Conservation (phyloP, 345 rosid genomes). For the Syzygium jambos region DNA sequence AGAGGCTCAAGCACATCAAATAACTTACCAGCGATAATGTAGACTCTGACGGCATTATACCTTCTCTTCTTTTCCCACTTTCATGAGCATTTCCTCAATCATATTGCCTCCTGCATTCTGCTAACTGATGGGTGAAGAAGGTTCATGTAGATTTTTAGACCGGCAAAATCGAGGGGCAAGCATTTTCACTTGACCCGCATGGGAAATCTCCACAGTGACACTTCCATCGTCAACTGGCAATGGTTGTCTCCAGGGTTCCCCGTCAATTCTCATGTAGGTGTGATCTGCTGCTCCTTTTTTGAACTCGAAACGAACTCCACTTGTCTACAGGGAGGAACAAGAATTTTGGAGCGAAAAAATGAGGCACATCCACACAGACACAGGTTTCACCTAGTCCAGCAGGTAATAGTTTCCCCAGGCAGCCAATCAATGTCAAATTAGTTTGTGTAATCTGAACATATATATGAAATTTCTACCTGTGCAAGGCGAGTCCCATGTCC, state of each 20-base stretch:
- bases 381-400: background rate
- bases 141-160: slow-evolving; percentile 29
- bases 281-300: slow-evolving; percentile 47
- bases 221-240: slow-evolving; percentile 51
- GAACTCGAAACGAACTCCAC: slow-evolving; percentile 47
- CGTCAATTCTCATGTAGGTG: slow-evolving; percentile 69
- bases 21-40: background rate
- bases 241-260: slow-evolving; percentile 81
- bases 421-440: background rate
- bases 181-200: slow-evolving; percentile 54
- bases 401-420: background rate
- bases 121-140: slow-evolving; percentile 9
- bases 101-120: slow-evolving; percentile 3
- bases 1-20: background rate
- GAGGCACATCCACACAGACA: background rate
- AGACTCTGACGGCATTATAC: slow-evolving; percentile 30
- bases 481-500: slow-evolving; percentile 48
- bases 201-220: slow-evolving; percentile 54
- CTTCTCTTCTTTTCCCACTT: slow-evolving; percentile 40
- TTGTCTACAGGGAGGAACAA: slow-evolving; percentile 22
- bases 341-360: background rate
- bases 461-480: slow-evolving; percentile 21
- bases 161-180: slow-evolving; percentile 44
- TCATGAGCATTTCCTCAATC: slow-evolving; percentile 14
- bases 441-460: background rate